phyloP scores from a whole-genome alignment of 108 stramenopile species.

The Cyclotella distinguenda region DNA sequence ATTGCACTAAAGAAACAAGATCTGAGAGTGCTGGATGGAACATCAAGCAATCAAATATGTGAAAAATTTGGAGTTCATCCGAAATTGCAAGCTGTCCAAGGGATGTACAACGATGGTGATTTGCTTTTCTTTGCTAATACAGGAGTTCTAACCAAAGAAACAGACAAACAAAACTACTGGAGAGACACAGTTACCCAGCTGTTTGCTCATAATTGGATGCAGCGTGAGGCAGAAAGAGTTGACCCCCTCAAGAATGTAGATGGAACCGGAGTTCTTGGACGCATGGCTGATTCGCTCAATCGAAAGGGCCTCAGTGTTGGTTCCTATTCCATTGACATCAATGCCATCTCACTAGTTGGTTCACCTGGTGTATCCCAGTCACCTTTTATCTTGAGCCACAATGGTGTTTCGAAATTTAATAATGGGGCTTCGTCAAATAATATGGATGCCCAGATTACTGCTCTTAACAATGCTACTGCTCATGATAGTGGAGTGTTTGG shows the following conservation, averaged over 20 bases:
- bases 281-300: constrained; percentile 34
- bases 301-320: constrained; percentile 31
- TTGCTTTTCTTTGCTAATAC: constrained; percentile 67
- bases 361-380: constrained; percentile 18
- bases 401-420: constrained; percentile 40
- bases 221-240: constrained; percentile 30
- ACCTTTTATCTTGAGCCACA: constrained; percentile 21
- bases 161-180: constrained; percentile 49
- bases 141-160: constrained; percentile 57
- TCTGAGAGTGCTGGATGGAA: constrained; percentile 28
- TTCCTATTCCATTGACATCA: constrained; percentile 35
- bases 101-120: constrained; percentile 66
- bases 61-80: constrained; percentile 60
- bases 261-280: constrained; percentile 50
- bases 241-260: constrained; percentile 36
- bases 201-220: constrained; percentile 54
- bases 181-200: constrained; percentile 45
- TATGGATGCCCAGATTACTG: constrained; percentile 25
- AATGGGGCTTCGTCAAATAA: constrained; percentile 8
- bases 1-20: constrained; percentile 25
- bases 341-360: constrained; percentile 33
- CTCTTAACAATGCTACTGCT: constrained; percentile 45
- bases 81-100: constrained; percentile 30
- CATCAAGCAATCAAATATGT: constrained; percentile 53
- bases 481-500: constrained; percentile 45